phyloP scores from a whole-genome alignment of 768 basidiomycete genomes.

The Hydnomerulius pinastri region DNA sequence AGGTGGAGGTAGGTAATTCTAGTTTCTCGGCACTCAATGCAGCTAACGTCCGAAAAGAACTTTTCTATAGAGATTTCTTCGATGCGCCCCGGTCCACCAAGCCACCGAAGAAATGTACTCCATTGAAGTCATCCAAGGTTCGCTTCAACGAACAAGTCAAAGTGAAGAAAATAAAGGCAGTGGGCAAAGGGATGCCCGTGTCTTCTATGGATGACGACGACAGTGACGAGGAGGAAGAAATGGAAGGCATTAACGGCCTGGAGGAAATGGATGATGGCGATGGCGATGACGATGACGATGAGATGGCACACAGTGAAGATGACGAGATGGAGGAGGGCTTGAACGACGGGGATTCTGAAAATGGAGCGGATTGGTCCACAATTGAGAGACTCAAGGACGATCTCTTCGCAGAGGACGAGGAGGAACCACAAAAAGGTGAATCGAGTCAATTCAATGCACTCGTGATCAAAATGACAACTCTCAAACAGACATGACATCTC shows the following conservation, averaged over 20 bases:
- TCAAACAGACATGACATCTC: slow-evolving; percentile 71
- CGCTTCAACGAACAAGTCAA: slow-evolving; percentile 81
- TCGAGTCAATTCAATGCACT: no score
- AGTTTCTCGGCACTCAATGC: slow-evolving; percentile 1
- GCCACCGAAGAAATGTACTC: slow-evolving; percentile 18
- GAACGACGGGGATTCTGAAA: slow-evolving; percentile 26
- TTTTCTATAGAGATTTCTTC: slow-evolving; percentile 81
- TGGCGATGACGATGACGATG: slow-evolving; percentile 35
- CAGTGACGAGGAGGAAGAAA: slow-evolving; percentile 42
- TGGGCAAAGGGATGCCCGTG: slow-evolving; percentile 64
- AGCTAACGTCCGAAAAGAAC: slow-evolving; percentile 41
- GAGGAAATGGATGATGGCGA: slow-evolving; percentile 31
- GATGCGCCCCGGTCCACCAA: slow-evolving; percentile 49
- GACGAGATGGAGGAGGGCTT: slow-evolving; percentile 20
- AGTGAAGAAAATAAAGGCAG: slow-evolving; percentile 77
- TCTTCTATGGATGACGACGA: slow-evolving; percentile 38
- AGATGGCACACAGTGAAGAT: slow-evolving; percentile 30
- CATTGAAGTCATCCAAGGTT: slow-evolving; percentile 45
- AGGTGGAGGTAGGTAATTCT: slow-evolving; percentile 39
- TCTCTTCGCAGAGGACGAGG: slow-evolving; percentile 73
- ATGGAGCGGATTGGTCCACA: slow-evolving; percentile 40
- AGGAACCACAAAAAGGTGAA: slow-evolving; percentile 1
- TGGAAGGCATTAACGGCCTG: slow-evolving; percentile 38
- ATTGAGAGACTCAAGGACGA: slow-evolving; percentile 77
- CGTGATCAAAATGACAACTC: slow-evolving; percentile 18